phyloP scores from a whole-genome alignment of 805 yeast genomes.

The Suhomyces sp. region DNA sequence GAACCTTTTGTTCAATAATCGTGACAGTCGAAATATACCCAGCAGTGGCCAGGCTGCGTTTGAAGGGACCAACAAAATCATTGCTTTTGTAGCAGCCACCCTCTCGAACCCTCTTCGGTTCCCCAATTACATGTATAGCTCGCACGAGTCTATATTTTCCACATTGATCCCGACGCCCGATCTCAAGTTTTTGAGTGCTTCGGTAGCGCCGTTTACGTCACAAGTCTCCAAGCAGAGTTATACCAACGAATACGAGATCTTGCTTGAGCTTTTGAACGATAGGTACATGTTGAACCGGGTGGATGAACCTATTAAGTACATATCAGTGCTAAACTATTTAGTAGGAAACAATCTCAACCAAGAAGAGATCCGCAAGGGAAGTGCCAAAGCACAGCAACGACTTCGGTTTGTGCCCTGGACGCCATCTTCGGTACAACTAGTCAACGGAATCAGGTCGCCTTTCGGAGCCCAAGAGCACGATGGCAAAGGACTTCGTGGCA shows the following conservation, averaged over 20 bases:
- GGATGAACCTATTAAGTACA: constrained; percentile 45
- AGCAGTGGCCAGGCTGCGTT: constrained; percentile 54
- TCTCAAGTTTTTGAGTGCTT: constrained; percentile 56
- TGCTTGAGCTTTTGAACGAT: constrained; percentile 77
- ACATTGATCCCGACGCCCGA: constrained; percentile 84
- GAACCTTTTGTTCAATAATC: constrained; percentile 24
- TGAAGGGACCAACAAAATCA: constrained; percentile 78
- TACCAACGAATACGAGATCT: constrained; percentile 79
- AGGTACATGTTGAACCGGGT: constrained; percentile 67
- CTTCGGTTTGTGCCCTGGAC: constrained; percentile 84
- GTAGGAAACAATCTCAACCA: constrained; percentile 63
- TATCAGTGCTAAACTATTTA: constrained; percentile 67
- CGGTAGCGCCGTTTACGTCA: constrained; percentile 41
- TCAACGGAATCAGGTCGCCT: constrained; percentile 72
- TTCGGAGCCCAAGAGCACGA: constrained; percentile 28
- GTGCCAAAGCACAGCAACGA: constrained; percentile 59
- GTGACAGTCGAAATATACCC: constrained; percentile 1
- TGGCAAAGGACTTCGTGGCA: constrained; percentile 52
- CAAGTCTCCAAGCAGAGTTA: constrained; percentile 52
- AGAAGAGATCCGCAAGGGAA: constrained; percentile 67
- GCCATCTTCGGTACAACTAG: constrained; percentile 73
- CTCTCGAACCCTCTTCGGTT: constrained; percentile 84
- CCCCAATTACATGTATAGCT: constrained; percentile 89
- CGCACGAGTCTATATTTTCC: constrained; percentile 75
- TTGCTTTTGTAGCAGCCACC: constrained; percentile 80